These are phyloP conservation scores for Saprolegnia parasitica DNA, from an alignment of 352 stramenopile species.

Conservation along the genomic window DNA sequence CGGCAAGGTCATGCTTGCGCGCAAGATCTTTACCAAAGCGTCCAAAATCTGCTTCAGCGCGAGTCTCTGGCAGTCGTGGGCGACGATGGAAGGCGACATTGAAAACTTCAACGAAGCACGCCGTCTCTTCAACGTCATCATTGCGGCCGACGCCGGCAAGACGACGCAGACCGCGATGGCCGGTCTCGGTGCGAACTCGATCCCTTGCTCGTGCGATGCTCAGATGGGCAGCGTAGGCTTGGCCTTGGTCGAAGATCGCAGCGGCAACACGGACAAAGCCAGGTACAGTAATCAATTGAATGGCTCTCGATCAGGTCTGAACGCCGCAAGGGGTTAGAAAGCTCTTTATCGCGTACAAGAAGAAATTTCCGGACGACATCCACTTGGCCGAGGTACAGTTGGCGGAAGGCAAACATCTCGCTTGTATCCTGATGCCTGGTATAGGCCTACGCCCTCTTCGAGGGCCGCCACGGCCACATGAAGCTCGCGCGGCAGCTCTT, in stretches of 20 bases:
- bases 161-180: slow-evolving; percentile 48
- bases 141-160: slow-evolving; percentile 56
- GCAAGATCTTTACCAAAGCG: slow-evolving; percentile 83
- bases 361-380: slow-evolving; percentile 57
- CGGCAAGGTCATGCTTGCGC: slow-evolving; percentile 69
- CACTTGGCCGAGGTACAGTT: slow-evolving; percentile 29
- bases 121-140: slow-evolving; percentile 74
- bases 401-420: not conserved
- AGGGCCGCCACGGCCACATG: slow-evolving; percentile 61
- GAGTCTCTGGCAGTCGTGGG: slow-evolving; percentile 82
- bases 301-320: not conserved
- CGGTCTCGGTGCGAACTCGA: slow-evolving; percentile 35
- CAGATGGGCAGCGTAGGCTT: slow-evolving; percentile 31
- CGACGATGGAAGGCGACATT: slow-evolving; percentile 73
- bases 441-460: slow-evolving; percentile 70
- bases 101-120: slow-evolving; percentile 72
- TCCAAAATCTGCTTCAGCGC: slow-evolving; percentile 63
- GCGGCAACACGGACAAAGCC: slow-evolving; percentile 50
- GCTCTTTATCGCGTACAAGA: slow-evolving; percentile 49
- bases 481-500: slow-evolving; percentile 64
- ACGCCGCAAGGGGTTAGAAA: not conserved
- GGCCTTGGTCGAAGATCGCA: slow-evolving; percentile 59
- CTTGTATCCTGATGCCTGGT: not conserved
- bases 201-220: not conserved
- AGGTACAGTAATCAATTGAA: slow-evolving; percentile 34